A percentile compares a stretch with the other conserved stretches of the same genome.
These are phyloP conservation scores for Aureobasidium leucospermi DNA, from an alignment of 2,329 filamentous ascomycete genomes.

Conservation along the genomic window DNA sequence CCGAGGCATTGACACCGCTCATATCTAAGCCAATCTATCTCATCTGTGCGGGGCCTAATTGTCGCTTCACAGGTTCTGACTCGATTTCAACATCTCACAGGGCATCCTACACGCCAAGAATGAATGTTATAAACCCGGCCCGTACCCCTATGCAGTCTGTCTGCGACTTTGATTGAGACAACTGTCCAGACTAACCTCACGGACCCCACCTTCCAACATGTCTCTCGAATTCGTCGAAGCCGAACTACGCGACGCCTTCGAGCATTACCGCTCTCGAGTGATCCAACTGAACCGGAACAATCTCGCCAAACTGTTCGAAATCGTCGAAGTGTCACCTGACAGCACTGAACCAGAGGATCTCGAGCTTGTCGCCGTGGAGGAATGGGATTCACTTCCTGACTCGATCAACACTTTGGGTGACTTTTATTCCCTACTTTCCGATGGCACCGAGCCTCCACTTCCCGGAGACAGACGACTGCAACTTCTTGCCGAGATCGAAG, in stretches of 20 bases:
- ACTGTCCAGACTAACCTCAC: too few species aligned
- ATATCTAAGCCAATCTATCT: too few species aligned
- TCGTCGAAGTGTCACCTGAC: not conserved
- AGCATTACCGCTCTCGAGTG: not conserved
- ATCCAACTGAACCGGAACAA: not conserved
- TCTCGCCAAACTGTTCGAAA: not conserved
- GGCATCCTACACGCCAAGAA: too few species aligned
- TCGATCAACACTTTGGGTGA: not conserved
- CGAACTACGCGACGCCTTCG: not conserved
- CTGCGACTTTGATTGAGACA: too few species aligned
- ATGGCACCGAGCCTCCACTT: not conserved
- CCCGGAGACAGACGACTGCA: not conserved
- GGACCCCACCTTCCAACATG: not conserved
- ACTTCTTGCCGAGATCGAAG: not conserved
- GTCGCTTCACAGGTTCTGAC: too few species aligned
- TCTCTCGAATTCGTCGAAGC: not conserved
- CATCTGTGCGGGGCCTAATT: too few species aligned
- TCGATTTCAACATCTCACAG: too few species aligned
- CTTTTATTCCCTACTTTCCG: not conserved
- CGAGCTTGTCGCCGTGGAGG: not conserved
- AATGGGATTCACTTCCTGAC: not conserved
- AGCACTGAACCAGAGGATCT: not conserved
- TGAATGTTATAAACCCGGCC: too few species aligned
- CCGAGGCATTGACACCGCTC: too few species aligned
- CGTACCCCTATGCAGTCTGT: too few species aligned